phyloP scores from a whole-genome alignment of 495 filamentous ascomycete species.

The Lepidopterella palustris region DNA sequence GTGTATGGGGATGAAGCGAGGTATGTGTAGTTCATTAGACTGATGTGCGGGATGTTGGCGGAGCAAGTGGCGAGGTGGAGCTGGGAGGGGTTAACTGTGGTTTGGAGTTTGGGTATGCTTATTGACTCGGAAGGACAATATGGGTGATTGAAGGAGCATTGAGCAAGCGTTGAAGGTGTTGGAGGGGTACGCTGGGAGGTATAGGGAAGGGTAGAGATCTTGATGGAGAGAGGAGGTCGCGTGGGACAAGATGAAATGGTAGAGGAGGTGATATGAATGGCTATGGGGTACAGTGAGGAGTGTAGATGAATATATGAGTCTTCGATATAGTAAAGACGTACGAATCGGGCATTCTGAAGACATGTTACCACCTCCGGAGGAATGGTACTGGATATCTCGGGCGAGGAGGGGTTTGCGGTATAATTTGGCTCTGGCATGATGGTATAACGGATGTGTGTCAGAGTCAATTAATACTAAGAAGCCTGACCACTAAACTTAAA shows the following conservation, averaged over 20 bases:
- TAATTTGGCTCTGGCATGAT: background rate
- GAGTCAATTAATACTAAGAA: background rate
- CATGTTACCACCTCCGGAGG: constrained; percentile 82
- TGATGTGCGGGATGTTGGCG: constrained; percentile 80
- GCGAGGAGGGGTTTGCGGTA: constrained; percentile 27
- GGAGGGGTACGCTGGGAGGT: background rate
- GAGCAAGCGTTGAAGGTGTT: background rate
- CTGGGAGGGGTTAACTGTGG: constrained; percentile 38
- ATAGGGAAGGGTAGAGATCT: background rate
- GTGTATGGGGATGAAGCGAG: constrained; percentile 76
- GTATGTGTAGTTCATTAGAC: constrained; percentile 99
- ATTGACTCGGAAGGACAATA: background rate
- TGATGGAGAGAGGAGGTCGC: background rate
- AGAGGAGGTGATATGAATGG: too few species aligned
- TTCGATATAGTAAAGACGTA: constrained; percentile 40
- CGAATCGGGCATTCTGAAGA: constrained; percentile 91
- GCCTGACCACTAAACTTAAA: background rate
- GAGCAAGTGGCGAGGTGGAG: constrained; percentile 91
- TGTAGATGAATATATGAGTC: too few species aligned
- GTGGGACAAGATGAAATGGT: too few species aligned
- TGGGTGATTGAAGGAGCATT: background rate
- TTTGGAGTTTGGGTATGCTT: too few species aligned
- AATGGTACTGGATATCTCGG: constrained; percentile 58
- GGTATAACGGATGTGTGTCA: background rate
- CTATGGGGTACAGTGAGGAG: too few species aligned